Evolutionary conservation across 805 yeast species (phyloP), one percentile per base, ranked within the genome.

Genomic region (Hanseniaspora nectarophila): DNA sequence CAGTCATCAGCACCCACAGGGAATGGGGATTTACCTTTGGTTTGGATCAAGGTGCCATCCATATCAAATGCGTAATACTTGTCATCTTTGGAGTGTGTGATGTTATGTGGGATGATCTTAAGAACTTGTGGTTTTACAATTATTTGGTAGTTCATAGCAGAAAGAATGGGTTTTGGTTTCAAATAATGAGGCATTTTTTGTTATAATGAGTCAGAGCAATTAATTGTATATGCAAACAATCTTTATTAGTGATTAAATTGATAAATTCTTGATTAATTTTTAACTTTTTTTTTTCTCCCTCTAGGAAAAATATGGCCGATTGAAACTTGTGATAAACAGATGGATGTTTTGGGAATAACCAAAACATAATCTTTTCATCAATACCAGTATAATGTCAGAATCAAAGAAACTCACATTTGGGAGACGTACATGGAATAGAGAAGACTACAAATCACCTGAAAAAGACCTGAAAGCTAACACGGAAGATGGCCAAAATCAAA

Each of bases 11-110:
- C 74, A 7, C 75, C 68, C 23, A 72, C 65, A 0, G 87, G 73
- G 61, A 81, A 86, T 44, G 70, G 73, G 16, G 60, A 44, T 0
- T 85, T 86, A 0, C 85, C 73, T 60, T 77, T 81, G 0, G 95
- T 80, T 15, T 63, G 62, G 0, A 86, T 76, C 7, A 90, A 58
- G 0, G 97, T 90, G 8, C 78, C 82, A 68, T 90, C 98, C 47
- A 90, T 69, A 64, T 90, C 97, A 65, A 89, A 90, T 0, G 84
- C 83, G 2, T 86, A 86, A 1, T 83, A 59, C 39, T 70, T 71
- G 2, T 68, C 54, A 4, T 55, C 49, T 2, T 49, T 55, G 1
- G 50, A 44, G 16, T 34, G 28, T 10, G 45, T 7, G 5, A 37
- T 23, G 13, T 24, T 21, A 7, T 31, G 35, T 7, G 80, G 80